Evolutionary conservation across 306 rosid species (phyloP), one percentile per base, ranked within the genome.

Genomic region (Cotoneaster glaucophyllus): DNA sequence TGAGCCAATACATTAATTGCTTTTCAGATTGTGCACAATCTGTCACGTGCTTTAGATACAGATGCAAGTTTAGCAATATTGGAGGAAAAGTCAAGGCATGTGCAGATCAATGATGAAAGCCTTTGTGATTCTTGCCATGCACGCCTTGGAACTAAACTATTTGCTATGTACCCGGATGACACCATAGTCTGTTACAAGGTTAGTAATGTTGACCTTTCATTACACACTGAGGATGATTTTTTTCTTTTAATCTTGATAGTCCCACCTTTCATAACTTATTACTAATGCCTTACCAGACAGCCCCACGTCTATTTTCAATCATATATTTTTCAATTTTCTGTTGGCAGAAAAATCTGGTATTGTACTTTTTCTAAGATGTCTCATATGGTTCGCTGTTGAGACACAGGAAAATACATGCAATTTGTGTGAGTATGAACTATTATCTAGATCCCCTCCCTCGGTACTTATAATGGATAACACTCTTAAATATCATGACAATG

Each of bases 161-260:
- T 95, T 79, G 98, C 98, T 9, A 95, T 95, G 98, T 95, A 95
- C 84, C 98, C 98, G 32, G 98, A 95, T 79, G 98, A 95, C 78
- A 81, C 93, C 22, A 80, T 95, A 44, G 89, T 95, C 67, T 95
- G 98, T 82, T 95, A 95, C 92, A 95, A 95, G 97, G 98, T 95
- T 82, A 56, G 90, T 82, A 69, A 73, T 53, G 15, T 32, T 73
- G 68, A 37, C 25, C 77, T 72, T 77, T 43, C 45, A 61, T 78
- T 32, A 64, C 24, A 28, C 24, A 39, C 10, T 21, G 61, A 28
- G 57, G 37, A 61, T 73, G 21, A 13, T 41, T 57, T 58, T 10
- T 50, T 50, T 50, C 21, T 6, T 57, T 22, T 25, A 74, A 6
- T 44, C 44, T 62, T n/a, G 21, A 12, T 11, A 62, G 44, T 61